phyloP scores from a whole-genome alignment of 192 early-diverging fungal species.

The Obelidium mucronatum region DNA sequence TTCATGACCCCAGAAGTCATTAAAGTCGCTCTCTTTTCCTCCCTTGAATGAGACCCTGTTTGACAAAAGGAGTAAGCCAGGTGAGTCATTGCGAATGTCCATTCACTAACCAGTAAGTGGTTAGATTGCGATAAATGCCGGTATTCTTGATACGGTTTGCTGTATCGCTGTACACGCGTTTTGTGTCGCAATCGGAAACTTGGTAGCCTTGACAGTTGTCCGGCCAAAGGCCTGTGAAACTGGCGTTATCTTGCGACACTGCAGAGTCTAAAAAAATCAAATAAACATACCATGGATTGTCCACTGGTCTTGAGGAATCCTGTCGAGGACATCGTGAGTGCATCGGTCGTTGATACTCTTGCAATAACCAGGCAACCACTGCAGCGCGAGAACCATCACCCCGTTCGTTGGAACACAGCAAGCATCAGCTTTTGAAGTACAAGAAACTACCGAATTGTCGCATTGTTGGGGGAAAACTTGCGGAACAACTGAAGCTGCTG shows the following conservation, averaged over 20 bases:
- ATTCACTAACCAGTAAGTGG: constrained; percentile 11
- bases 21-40: constrained; percentile 15
- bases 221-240: constrained; percentile 42
- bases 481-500: too few species aligned
- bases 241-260: too few species aligned
- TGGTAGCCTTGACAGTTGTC: constrained; percentile 35
- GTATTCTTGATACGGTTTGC: neutral
- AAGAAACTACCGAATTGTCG: too few species aligned
- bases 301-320: constrained; percentile 34
- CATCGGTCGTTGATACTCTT: constrained; percentile 15
- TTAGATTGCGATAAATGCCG: constrained; percentile 27
- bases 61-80: too few species aligned
- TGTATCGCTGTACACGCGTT: constrained; percentile 17
- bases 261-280: too few species aligned
- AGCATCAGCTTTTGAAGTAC: neutral
- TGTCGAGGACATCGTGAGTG: constrained; percentile 29
- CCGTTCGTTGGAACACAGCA: constrained; percentile 42
- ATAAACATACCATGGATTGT: constrained; percentile 37
- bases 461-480: too few species aligned
- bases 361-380: constrained; percentile 42
- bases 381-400: constrained; percentile 33
- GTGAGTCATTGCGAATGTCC: too few species aligned
- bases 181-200: constrained; percentile 33
- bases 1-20: constrained; percentile 37
- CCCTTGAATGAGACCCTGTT: constrained; percentile 41